phyloP scores from a whole-genome alignment of 2,329 filamentous ascomycete species.

The Nannizzia gypsea region DNA sequence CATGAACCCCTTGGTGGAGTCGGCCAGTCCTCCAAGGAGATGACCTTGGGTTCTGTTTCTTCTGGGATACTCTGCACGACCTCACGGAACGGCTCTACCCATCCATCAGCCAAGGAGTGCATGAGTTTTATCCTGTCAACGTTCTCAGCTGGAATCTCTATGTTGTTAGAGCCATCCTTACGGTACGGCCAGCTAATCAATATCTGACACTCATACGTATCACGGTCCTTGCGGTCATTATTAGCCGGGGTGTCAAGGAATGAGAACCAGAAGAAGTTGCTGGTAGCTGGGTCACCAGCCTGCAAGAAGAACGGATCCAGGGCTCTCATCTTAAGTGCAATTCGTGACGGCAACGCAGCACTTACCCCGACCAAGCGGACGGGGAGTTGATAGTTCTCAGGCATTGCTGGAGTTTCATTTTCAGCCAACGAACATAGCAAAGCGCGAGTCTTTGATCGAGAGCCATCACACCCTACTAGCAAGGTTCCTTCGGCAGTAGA shows the following conservation, averaged over 20 bases:
- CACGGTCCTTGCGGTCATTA: conserved; percentile 27
- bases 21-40: conserved; percentile 41
- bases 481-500: conserved; percentile 33
- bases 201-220: conserved; percentile 39
- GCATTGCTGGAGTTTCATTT: background rate
- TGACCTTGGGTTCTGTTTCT: conserved; percentile 33
- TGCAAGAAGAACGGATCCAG: conserved; percentile 47
- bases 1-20: conserved; percentile 29
- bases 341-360: conserved; percentile 30
- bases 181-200: conserved; percentile 42
- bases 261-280: conserved; percentile 44
- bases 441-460: conserved; percentile 34
- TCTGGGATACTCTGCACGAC: conserved; percentile 33
- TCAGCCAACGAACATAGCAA: conserved; percentile 18
- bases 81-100: conserved; percentile 40
- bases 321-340: conserved; percentile 33
- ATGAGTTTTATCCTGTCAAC: conserved; percentile 34
- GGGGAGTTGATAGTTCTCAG: conserved; percentile 33
- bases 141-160: conserved; percentile 33
- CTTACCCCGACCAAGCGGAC: conserved; percentile 41
- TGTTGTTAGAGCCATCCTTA: conserved; percentile 26
- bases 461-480: conserved; percentile 43
- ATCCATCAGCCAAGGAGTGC: conserved; percentile 34
- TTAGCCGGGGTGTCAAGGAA: conserved; percentile 15
- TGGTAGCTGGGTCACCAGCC: conserved; percentile 41